Evolutionary conservation across 495 filamentous ascomycete genomes (phyloP).

Genomic region (Neurospora sp.): DNA sequence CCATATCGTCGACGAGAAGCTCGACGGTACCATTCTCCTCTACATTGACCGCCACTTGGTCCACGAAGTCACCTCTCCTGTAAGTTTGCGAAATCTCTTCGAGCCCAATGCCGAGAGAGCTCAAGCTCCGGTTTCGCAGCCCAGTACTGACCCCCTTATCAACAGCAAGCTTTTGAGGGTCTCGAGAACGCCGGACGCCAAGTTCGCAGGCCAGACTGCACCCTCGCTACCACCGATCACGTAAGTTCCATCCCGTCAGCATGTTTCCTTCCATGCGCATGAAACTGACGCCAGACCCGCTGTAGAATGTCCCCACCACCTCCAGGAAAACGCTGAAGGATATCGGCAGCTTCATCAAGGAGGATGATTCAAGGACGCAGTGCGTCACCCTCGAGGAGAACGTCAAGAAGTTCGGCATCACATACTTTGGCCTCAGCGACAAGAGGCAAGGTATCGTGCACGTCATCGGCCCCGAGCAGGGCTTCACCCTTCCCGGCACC

Average conservation of each 20-base stretch:
- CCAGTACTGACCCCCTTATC: conserved; percentile 1
- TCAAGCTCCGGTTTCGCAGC: neutral
- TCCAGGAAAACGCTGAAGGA: conserved; percentile 83
- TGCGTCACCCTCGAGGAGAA: conserved; percentile 94
- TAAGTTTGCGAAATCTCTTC: conserved; percentile 23
- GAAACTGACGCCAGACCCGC: conserved; percentile 5
- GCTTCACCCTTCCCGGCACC: conserved; percentile 94
- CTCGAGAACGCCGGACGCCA: conserved; percentile 75
- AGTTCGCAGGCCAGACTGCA: conserved; percentile 92
- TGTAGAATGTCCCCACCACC: conserved; percentile 81
- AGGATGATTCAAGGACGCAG: conserved; percentile 86
- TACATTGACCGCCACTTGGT: conserved; percentile 96
- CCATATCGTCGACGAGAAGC: conserved; percentile 89
- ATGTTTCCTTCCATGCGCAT: neutral
- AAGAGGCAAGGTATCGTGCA: conserved; percentile 98
- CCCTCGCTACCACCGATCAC: conserved; percentile 91
- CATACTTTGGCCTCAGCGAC: conserved; percentile 94
- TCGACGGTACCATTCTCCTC: conserved; percentile 81
- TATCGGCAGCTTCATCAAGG: conserved; percentile 78
- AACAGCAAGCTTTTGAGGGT: conserved; percentile 91
- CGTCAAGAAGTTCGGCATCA: conserved; percentile 90
- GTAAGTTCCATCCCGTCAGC: conserved; percentile 42
- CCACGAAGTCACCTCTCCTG: conserved; percentile 95
- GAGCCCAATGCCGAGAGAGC: neutral
- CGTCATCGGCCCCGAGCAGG: conserved; percentile 98